A percentile compares a stretch with the other conserved stretches of the same genome.
phyloP scores from a whole-genome alignment of 2,329 filamentous ascomycete genomes.

The Cordyceps cateniannulata region DNA sequence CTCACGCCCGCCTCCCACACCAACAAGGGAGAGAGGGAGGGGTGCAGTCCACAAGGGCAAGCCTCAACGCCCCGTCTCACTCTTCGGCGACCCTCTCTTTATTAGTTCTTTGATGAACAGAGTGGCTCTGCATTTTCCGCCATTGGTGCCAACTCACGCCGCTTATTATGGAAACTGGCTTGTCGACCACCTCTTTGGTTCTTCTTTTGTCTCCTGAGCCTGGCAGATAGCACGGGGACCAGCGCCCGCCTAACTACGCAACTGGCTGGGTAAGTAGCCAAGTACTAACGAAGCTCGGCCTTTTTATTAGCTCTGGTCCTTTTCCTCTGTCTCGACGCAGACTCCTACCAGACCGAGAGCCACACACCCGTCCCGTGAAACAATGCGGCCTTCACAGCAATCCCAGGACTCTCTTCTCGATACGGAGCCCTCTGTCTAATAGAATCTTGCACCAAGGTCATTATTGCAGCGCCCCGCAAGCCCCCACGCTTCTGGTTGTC shows the following conservation, averaged over 20 bases:
- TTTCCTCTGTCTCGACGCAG: background rate
- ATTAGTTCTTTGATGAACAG: conserved; percentile 5
- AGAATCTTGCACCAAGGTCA: background rate
- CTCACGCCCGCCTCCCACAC: background rate
- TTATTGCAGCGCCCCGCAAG: conserved; percentile 9
- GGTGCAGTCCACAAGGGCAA: background rate
- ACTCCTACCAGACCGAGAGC: background rate
- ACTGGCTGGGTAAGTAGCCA: background rate
- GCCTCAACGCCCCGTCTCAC: conserved; percentile 9
- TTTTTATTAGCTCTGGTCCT: background rate
- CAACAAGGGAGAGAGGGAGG: background rate
- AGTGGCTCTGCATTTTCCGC: conserved; percentile 7
- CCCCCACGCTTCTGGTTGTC: conserved; percentile 1
- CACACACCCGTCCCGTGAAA: conserved; percentile 1
- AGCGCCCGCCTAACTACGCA: background rate
- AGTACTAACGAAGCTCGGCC: background rate
- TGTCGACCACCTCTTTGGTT: conserved; percentile 3
- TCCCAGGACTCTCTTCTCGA: background rate
- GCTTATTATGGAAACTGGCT: background rate
- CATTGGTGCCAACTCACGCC: conserved; percentile 8
- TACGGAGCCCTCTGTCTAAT: conserved; percentile 3
- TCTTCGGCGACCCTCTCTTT: conserved; percentile 7
- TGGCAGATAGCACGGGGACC: background rate
- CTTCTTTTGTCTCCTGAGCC: background rate
- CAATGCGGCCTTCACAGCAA: background rate